phyloP scores from a whole-genome alignment of 176 grass and related monocot species.

The Aegilops bicornis region DNA sequence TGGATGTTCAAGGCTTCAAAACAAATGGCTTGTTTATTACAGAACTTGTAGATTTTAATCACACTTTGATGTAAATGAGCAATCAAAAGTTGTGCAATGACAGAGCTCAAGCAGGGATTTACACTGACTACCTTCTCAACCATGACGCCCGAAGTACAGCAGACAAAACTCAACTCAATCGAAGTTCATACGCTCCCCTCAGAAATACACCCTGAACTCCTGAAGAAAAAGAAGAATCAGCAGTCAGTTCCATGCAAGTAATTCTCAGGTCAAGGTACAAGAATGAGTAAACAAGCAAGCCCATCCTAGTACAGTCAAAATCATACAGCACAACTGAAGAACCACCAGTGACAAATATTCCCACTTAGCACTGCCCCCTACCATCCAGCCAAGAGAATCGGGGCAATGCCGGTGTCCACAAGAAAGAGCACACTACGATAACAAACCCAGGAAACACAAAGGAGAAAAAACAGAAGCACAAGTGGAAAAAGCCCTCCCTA shows the following conservation, averaged over 20 bases:
- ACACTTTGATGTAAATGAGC: background rate
- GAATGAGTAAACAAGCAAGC: background rate
- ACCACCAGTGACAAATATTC: background rate
- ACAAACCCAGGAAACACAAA: background rate
- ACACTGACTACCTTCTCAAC: constrained; percentile 26
- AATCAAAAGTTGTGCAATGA: background rate
- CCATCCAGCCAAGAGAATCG: background rate
- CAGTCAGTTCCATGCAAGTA: background rate
- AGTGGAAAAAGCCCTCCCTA: background rate
- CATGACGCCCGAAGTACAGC: background rate
- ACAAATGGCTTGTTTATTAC: background rate
- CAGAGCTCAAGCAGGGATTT: background rate
- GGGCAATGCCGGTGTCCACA: background rate
- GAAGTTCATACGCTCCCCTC: background rate
- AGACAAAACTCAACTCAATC: background rate
- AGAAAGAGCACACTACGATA: background rate
- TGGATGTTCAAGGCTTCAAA: background rate
- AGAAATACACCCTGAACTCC: constrained; percentile 21
- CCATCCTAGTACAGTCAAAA: constrained; percentile 18
- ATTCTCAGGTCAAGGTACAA: constrained; percentile 7
- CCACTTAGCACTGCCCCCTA: background rate
- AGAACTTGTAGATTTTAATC: background rate
- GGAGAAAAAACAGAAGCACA: constrained; percentile 18
- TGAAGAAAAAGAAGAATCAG: constrained; percentile 17
- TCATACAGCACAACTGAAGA: background rate